phyloP scores from a whole-genome alignment of 2,329 filamentous ascomycete species.

The Chlorencoelia australis region DNA sequence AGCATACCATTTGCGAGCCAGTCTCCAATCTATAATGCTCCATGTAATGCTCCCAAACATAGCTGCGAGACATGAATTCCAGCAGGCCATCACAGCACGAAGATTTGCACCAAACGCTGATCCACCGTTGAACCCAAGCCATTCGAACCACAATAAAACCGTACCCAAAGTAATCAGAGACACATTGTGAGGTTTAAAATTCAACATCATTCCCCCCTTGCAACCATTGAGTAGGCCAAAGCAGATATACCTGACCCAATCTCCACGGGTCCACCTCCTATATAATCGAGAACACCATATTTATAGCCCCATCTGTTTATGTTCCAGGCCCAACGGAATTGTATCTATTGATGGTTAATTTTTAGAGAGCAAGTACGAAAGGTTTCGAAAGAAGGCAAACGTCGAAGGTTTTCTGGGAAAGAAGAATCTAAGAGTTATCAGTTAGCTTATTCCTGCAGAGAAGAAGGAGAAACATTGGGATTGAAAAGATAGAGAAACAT shows the following conservation, averaged over 20 bases:
- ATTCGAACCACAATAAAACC: conserved; percentile 94
- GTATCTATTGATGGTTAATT: no score
- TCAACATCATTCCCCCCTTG: conserved; percentile 99
- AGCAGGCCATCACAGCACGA: conserved; percentile 90
- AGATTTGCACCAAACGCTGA: conserved; percentile 91
- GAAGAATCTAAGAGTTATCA: no score
- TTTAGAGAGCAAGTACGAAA: no score
- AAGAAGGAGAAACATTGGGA: no score
- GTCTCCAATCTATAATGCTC: conserved; percentile 90
- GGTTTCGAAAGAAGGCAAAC: no score
- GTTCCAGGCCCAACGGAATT: conserved; percentile 98
- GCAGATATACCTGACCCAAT: conserved; percentile 90
- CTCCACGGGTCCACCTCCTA: conserved; percentile 93
- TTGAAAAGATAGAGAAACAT: no score
- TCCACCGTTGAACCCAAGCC: conserved; percentile 97
- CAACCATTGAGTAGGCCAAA: conserved; percentile 90
- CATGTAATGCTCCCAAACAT: conserved; percentile 88
- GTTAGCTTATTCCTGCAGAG: no score
- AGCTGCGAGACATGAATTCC: conserved; percentile 76
- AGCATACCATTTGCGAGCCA: conserved; percentile 32
- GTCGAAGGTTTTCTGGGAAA: no score
- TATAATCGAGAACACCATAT: conserved; percentile 91
- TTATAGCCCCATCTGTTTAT: conserved; percentile 84
- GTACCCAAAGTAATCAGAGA: conserved; percentile 94
- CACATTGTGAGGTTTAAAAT: conserved; percentile 98